These are phyloP conservation scores for Naematelia encephala DNA, from an alignment of 768 basidiomycete genomes.

Conservation along the genomic window DNA sequence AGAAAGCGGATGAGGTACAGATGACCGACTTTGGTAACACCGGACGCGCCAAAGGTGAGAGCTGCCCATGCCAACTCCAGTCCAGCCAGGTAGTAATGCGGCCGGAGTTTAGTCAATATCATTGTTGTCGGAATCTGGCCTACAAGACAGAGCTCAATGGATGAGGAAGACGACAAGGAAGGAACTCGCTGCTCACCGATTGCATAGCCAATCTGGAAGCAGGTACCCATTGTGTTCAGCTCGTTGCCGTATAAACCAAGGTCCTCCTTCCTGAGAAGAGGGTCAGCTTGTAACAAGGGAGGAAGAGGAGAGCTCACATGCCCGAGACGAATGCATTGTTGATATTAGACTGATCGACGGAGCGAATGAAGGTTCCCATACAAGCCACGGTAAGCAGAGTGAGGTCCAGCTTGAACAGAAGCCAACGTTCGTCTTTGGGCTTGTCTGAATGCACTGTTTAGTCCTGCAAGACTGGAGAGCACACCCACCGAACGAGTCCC, in stretches of 20 bases:
- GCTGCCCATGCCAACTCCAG: slow-evolving; percentile 42
- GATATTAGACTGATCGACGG: slow-evolving; percentile 28
- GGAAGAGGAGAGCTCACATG: neutral
- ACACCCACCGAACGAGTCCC: slow-evolving; percentile 25
- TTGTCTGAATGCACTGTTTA: slow-evolving; percentile 4
- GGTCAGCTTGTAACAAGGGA: slow-evolving; percentile 3
- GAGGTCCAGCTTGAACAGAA: slow-evolving; percentile 8
- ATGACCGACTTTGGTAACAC: slow-evolving; percentile 28
- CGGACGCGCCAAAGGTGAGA: slow-evolving; percentile 34
- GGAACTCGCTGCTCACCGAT: too few relatives aligned
- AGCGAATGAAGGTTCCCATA: slow-evolving; percentile 22
- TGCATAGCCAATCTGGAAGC: slow-evolving; percentile 31
- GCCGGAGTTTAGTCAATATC: slow-evolving; percentile 7
- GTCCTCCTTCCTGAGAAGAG: slow-evolving; percentile 38
- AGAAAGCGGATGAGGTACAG: slow-evolving; percentile 44
- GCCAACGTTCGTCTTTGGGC: slow-evolving; percentile 1
- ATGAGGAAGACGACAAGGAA: neutral
- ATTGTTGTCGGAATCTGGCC: slow-evolving; percentile 4
- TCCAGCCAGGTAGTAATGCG: neutral
- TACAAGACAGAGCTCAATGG: neutral
- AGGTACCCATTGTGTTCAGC: slow-evolving; percentile 17
- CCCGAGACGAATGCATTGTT: slow-evolving; percentile 24
- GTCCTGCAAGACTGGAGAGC: neutral
- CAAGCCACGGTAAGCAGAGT: slow-evolving; percentile 8
- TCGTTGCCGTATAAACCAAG: slow-evolving; percentile 36